Evolutionary conservation across 2,329 filamentous ascomycete genomes (phyloP).

Genomic region (Penicillium sp.): DNA sequence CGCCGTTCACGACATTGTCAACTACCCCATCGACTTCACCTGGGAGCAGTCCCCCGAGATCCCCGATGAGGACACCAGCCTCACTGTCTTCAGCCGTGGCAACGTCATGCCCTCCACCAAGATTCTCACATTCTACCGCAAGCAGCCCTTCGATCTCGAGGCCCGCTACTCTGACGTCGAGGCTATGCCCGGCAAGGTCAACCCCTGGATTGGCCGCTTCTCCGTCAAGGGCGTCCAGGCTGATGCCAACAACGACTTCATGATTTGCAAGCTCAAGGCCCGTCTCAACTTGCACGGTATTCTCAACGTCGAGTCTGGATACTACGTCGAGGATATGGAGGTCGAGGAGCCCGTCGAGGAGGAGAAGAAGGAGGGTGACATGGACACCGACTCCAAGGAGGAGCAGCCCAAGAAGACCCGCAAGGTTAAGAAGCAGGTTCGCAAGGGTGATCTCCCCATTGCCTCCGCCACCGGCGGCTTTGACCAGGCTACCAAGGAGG

Average conservation of each 20-base stretch:
- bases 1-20: constrained; percentile 93
- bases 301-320: constrained; percentile 92
- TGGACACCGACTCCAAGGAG: constrained; percentile 75
- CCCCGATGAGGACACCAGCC: constrained; percentile 93
- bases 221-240: constrained; percentile 97
- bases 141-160: constrained; percentile 95
- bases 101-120: constrained; percentile 98
- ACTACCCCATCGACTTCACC: constrained; percentile 96
- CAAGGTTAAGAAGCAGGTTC: constrained; percentile 99
- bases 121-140: constrained; percentile 98
- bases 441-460: constrained; percentile 92
- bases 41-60: constrained; percentile 99
- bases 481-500: constrained; percentile 65
- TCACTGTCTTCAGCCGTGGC: constrained; percentile 96
- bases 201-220: constrained; percentile 95
- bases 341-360: constrained; percentile 89
- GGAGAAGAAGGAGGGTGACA: constrained; percentile 65
- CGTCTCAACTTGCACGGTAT: constrained; percentile 95
- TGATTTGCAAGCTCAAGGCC: constrained; percentile 99
- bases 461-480: constrained; percentile 78
- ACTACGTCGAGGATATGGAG: constrained; percentile 97
- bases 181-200: constrained; percentile 79
- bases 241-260: constrained; percentile 91
- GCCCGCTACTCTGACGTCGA: constrained; percentile 89
- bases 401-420: constrained; percentile 78